These are phyloP conservation scores for Boeremia lycopersici DNA, from an alignment of 2,329 filamentous ascomycete genomes.

Conservation along the genomic window DNA sequence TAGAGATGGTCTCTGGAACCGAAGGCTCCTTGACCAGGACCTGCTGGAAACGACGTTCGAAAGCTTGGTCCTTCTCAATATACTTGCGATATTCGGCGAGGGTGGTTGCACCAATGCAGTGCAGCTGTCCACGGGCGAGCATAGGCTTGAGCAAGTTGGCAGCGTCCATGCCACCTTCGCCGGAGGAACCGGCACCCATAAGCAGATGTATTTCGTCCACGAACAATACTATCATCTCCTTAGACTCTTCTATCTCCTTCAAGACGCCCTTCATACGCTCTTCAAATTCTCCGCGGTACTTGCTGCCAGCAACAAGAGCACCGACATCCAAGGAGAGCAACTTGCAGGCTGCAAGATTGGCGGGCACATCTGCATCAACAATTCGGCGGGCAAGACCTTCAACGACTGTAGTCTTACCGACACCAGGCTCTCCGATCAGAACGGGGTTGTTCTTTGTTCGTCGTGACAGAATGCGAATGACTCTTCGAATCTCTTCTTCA, in stretches of 20 bases:
- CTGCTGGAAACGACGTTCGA: constrained; percentile 98
- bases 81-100: constrained; percentile 97
- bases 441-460: constrained; percentile 99
- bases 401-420: constrained; percentile 97
- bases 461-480: constrained; percentile 88
- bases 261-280: constrained; percentile 99
- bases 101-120: constrained; percentile 97
- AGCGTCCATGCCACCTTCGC: constrained; percentile 98
- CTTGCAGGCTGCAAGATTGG: constrained; percentile 92
- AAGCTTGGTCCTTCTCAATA: constrained; percentile 97
- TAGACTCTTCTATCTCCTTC: constrained; percentile 93
- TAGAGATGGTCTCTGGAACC: constrained; percentile 90
- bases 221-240: constrained; percentile 96
- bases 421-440: constrained; percentile 95
- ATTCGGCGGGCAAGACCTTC: constrained; percentile 95
- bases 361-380: constrained; percentile 94
- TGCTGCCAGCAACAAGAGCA: constrained; percentile 93
- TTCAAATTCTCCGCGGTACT: constrained; percentile 98
- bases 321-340: constrained; percentile 95
- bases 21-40: constrained; percentile 94
- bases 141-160: constrained; percentile 98
- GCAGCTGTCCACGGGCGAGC: constrained; percentile 93
- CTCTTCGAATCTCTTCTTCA: constrained; percentile 92
- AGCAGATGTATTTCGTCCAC: constrained; percentile 98
- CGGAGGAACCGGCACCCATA: constrained; percentile 94